Percentiles rank a stretch among this genome's conserved stretches.
phyloP scores from a whole-genome alignment of 495 filamentous ascomycete species.

The Hyaloscypha finlandica region DNA sequence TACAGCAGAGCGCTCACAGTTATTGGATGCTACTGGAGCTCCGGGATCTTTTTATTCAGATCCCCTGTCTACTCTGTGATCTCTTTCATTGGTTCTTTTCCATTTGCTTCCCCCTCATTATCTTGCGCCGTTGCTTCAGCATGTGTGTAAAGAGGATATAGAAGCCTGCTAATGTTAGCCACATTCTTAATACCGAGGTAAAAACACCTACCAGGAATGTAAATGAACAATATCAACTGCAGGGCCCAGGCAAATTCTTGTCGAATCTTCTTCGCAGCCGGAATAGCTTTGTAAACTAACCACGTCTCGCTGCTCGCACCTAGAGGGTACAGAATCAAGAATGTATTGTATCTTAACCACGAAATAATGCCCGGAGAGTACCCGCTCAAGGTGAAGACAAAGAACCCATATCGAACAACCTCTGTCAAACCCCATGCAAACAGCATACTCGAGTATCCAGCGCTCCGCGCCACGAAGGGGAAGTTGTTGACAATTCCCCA shows the following conservation, averaged over 20 bases:
- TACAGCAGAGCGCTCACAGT: background rate
- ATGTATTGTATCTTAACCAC: slow-evolving; percentile 93
- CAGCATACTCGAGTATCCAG: slow-evolving; percentile 70
- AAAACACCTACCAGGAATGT: slow-evolving; percentile 73
- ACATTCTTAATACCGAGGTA: slow-evolving; percentile 8
- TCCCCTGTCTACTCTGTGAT: background rate
- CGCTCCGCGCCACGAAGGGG: slow-evolving; percentile 51
- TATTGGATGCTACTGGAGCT: background rate
- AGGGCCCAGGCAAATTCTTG: slow-evolving; percentile 58
- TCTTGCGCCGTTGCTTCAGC: slow-evolving; percentile 83
- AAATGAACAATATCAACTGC: slow-evolving; percentile 65
- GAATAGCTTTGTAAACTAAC: slow-evolving; percentile 67
- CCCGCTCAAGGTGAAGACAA: slow-evolving; percentile 68
- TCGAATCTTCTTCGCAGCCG: slow-evolving; percentile 54
- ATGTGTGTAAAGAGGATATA: slow-evolving; percentile 92
- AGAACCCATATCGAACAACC: slow-evolving; percentile 86
- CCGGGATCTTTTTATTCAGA: background rate
- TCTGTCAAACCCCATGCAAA: slow-evolving; percentile 84
- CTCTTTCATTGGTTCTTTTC: slow-evolving; percentile 29
- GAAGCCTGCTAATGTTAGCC: slow-evolving; percentile 56
- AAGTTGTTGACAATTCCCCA: slow-evolving; percentile 76
- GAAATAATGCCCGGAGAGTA: slow-evolving; percentile 60
- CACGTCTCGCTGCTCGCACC: slow-evolving; percentile 85
- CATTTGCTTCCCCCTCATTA: slow-evolving; percentile 57
- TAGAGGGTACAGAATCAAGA: slow-evolving; percentile 88